These are phyloP conservation scores for Ulota crispa DNA, from an alignment of 225 moss, liverwort and hornwort species.

Conservation along the genomic window DNA sequence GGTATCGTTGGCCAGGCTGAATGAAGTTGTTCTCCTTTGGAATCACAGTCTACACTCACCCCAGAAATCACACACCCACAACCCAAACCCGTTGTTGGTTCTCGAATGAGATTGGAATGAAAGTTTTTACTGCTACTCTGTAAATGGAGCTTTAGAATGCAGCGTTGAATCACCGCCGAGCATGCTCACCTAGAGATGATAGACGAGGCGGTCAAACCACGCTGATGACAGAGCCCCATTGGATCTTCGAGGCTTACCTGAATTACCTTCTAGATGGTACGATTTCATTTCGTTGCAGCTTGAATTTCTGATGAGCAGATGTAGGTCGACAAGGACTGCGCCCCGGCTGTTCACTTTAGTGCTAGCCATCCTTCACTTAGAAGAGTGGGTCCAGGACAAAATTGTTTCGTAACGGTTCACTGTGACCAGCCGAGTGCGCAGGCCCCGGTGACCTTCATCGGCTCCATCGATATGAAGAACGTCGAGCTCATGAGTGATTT, in stretches of 20 bases:
- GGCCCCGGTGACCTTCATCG: slow-evolving; percentile 65
- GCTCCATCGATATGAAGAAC: slow-evolving; percentile 21
- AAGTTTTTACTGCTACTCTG: background rate
- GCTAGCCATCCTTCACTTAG: background rate
- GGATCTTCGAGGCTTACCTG: slow-evolving; percentile 15
- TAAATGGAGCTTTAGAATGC: background rate
- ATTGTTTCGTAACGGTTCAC: background rate
- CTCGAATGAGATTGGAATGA: background rate
- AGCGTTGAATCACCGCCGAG: background rate
- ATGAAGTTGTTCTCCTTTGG: slow-evolving; percentile 66
- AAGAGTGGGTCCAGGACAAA: background rate
- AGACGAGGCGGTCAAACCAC: background rate
- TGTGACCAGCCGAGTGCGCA: slow-evolving; percentile 52
- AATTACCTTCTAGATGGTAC: slow-evolving; percentile 21
- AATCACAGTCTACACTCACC: slow-evolving; percentile 45
- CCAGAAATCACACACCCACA: background rate
- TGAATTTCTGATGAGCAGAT: slow-evolving; percentile 36
- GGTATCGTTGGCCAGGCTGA: slow-evolving; percentile 53
- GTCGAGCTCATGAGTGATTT: background rate
- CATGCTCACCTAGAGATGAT: background rate
- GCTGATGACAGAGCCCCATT: background rate
- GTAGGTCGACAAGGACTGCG: slow-evolving; percentile 59
- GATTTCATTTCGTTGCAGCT: background rate
- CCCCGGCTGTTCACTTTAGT: slow-evolving; percentile 32
- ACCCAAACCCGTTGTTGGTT: background rate